Evolutionary conservation across 2,329 filamentous ascomycete genomes (phyloP).

Genomic region (Cladosporium colombiae): DNA sequence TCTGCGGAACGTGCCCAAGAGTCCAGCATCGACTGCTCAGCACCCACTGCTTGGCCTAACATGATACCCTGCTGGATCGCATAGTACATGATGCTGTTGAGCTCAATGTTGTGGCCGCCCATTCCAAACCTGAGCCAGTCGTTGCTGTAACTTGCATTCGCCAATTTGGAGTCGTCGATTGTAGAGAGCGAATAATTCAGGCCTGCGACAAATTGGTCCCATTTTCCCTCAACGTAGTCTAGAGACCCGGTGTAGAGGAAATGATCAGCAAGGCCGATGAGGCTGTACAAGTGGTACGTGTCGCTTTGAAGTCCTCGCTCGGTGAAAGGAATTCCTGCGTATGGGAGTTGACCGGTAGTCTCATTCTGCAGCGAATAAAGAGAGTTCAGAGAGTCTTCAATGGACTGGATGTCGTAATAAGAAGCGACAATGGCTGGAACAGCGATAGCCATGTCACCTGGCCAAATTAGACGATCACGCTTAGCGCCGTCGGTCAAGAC

Average conservation of each 20-base stretch:
- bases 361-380: slow-evolving; percentile 32
- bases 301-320: slow-evolving; percentile 38
- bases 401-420: slow-evolving; percentile 45
- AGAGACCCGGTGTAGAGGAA: slow-evolving; percentile 43
- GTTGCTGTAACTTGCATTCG: slow-evolving; percentile 47
- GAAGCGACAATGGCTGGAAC: slow-evolving; percentile 52
- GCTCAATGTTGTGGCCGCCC: slow-evolving; percentile 50
- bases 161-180: slow-evolving; percentile 37
- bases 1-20: slow-evolving; percentile 46
- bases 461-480: slow-evolving; percentile 43
- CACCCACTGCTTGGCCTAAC: slow-evolving; percentile 51
- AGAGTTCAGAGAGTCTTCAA: slow-evolving; percentile 35
- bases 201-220: slow-evolving; percentile 47
- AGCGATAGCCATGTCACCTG: slow-evolving; percentile 54
- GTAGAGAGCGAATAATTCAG: slow-evolving; percentile 40
- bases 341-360: slow-evolving; percentile 32
- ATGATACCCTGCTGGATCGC: slow-evolving; percentile 55
- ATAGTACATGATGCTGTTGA: slow-evolving; percentile 51
- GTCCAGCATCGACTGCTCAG: slow-evolving; percentile 43
- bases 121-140: slow-evolving; percentile 53
- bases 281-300: slow-evolving; percentile 58
- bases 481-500: slow-evolving; percentile 45
- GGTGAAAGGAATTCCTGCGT: slow-evolving; percentile 33
- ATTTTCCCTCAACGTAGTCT: slow-evolving; percentile 43
- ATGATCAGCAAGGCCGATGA: slow-evolving; percentile 50